Evolutionary conservation across 2,329 filamentous ascomycete genomes (phyloP).

Genomic region (Aspergillus unguis): DNA sequence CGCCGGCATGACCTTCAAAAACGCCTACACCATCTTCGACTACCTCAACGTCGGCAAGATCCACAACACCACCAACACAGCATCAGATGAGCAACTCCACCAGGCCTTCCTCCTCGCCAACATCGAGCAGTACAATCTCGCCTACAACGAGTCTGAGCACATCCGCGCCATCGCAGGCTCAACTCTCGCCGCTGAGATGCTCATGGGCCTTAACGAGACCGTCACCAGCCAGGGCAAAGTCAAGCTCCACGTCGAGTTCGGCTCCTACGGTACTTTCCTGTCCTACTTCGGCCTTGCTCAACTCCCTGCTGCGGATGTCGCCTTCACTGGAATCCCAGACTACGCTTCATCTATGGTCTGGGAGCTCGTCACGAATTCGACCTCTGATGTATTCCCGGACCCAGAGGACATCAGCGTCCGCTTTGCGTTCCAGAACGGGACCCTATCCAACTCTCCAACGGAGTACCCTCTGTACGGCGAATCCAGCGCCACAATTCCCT

Average conservation of each 20-base stretch:
- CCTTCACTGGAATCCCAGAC: conserved; percentile 76
- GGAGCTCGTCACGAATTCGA: conserved; percentile 61
- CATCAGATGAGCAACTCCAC: conserved; percentile 55
- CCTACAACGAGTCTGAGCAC: conserved; percentile 64
- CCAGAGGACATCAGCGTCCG: conserved; percentile 54
- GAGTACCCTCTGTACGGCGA: conserved; percentile 63
- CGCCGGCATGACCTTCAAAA: conserved; percentile 54
- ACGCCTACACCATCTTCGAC: conserved; percentile 65
- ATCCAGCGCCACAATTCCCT: conserved; percentile 56
- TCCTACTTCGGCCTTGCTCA: conserved; percentile 61
- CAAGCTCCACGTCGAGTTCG: conserved; percentile 55
- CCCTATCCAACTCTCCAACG: conserved; percentile 46
- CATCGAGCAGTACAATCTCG: conserved; percentile 75
- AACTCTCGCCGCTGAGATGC: conserved; percentile 62
- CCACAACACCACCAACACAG: conserved; percentile 60
- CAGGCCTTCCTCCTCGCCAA: conserved; percentile 73
- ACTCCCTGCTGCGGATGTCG: conserved; percentile 47
- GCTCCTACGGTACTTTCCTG: conserved; percentile 59
- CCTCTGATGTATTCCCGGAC: conserved; percentile 41
- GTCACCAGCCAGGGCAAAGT: conserved; percentile 36
- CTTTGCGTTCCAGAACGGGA: conserved; percentile 63
- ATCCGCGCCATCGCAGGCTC: conserved; percentile 55
- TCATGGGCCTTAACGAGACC: conserved; percentile 45
- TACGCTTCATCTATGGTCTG: conserved; percentile 81
- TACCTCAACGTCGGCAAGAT: conserved; percentile 61